Evolutionary conservation across 352 stramenopile species (phyloP).

Genomic region (Blastocystis sp.): DNA sequence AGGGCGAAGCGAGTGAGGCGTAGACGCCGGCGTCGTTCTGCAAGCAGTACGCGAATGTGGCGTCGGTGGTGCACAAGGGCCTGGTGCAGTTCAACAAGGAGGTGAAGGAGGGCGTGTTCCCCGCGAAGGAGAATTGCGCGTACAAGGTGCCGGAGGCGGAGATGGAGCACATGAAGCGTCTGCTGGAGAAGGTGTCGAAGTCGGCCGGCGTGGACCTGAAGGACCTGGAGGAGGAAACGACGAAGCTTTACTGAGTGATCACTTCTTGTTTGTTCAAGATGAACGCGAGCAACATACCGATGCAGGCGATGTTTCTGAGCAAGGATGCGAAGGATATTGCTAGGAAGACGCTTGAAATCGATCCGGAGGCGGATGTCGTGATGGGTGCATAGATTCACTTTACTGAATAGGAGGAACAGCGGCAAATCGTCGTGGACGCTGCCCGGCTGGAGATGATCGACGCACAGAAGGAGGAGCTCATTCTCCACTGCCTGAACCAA

Average conservation of each 20-base stretch:
- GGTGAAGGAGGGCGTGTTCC: slow-evolving; percentile 89
- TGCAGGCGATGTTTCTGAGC: slow-evolving; percentile 10
- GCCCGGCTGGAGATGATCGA: background rate
- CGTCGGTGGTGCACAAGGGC: slow-evolving; percentile 85
- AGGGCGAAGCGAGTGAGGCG: slow-evolving; percentile 78
- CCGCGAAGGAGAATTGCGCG: slow-evolving; percentile 85
- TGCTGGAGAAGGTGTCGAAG: slow-evolving; percentile 75
- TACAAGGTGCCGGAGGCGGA: slow-evolving; percentile 88
- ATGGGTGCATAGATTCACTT: background rate
- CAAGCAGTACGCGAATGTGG: slow-evolving; percentile 92
- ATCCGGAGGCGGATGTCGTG: slow-evolving; percentile 21
- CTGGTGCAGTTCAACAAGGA: slow-evolving; percentile 91
- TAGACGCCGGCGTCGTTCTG: slow-evolving; percentile 94
- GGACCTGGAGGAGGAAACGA: slow-evolving; percentile 29
- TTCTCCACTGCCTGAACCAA: slow-evolving; percentile 10
- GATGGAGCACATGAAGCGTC: slow-evolving; percentile 68
- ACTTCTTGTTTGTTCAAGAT: slow-evolving; percentile 2
- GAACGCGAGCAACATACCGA: background rate
- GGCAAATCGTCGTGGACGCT: background rate
- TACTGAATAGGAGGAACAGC: background rate
- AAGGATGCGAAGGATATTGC: slow-evolving; percentile 31
- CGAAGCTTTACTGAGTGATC: slow-evolving; percentile 41
- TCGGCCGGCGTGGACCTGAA: slow-evolving; percentile 9
- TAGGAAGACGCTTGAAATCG: slow-evolving; percentile 15
- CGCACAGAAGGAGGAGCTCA: slow-evolving; percentile 10